Evolutionary conservation across 371 early-diverging fungal genomes (phyloP).

Genomic region (Rhizopus sp.): DNA sequence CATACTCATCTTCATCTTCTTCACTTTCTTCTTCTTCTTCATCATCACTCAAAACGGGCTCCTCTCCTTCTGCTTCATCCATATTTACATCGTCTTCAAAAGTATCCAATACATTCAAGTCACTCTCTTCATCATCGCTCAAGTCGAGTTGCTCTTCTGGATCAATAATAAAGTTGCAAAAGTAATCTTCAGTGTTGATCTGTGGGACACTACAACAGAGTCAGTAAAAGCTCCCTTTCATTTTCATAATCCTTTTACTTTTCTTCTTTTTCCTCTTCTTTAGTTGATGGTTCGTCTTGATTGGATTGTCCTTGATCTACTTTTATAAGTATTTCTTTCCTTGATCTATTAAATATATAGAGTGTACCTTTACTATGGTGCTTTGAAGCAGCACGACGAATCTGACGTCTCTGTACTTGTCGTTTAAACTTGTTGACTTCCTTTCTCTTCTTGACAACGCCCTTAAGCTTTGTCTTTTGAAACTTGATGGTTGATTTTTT

Average conservation of each 20-base stretch:
- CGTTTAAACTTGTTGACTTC: constrained; percentile 70
- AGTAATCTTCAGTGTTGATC: constrained; percentile 39
- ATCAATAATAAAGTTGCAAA: constrained; percentile 41
- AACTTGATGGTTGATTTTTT: constrained; percentile 89
- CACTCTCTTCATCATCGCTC: constrained; percentile 42
- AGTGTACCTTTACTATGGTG: constrained; percentile 21
- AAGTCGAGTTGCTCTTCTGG: constrained; percentile 45
- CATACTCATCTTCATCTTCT: constrained; percentile 36
- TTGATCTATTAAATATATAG: neutral
- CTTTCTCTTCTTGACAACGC: constrained; percentile 66
- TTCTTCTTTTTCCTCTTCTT: constrained; percentile 5
- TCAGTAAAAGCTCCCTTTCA: neutral
- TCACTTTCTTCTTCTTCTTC: constrained; percentile 32
- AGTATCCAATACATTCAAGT: constrained; percentile 36
- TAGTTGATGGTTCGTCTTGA: constrained; percentile 11
- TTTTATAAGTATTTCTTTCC: neutral
- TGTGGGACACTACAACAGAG: constrained; percentile 13
- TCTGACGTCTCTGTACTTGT: constrained; percentile 54
- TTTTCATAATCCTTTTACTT: neutral
- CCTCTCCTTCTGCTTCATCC: constrained; percentile 31
- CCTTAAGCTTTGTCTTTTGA: constrained; percentile 80
- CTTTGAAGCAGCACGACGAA: constrained; percentile 27
- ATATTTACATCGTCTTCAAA: constrained; percentile 46
- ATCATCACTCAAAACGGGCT: constrained; percentile 12
- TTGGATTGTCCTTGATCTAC: constrained; percentile 17